phyloP scores from a whole-genome alignment of 306 rosid genomes.

The Sechiopsis laciniata region DNA sequence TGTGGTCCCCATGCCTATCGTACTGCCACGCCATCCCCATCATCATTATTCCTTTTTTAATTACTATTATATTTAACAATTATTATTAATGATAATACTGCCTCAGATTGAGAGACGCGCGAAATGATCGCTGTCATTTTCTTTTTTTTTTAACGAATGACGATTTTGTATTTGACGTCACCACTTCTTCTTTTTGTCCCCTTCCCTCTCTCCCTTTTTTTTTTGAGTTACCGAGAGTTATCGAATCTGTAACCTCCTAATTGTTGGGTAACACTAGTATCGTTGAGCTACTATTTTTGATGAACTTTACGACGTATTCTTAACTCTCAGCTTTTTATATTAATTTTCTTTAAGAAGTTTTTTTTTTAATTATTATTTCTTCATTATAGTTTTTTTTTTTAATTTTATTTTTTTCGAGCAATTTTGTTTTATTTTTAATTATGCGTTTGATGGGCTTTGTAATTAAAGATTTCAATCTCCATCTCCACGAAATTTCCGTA shows the following conservation, averaged over 20 bases:
- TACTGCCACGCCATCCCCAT: slow-evolving; percentile 20
- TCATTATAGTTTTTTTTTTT: no score
- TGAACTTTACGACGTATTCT: background rate
- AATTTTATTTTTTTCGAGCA: no score
- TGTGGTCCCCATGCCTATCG: slow-evolving; percentile 13
- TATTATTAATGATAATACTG: background rate
- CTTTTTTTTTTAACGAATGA: background rate
- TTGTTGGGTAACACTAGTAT: no score
- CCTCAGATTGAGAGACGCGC: slow-evolving; percentile 5
- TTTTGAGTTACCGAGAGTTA: no score
- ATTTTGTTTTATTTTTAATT: background rate
- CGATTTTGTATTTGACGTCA: slow-evolving; percentile 13
- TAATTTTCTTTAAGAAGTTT: no score
- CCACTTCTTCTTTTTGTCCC: slow-evolving; percentile 11
- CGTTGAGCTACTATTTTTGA: no score
- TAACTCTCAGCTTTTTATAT: background rate
- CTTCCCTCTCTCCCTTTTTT: background rate
- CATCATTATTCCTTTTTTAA: background rate
- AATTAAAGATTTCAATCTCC: no score
- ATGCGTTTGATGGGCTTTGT: background rate
- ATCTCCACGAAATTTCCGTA: no score
- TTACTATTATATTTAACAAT: no score
- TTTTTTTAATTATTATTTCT: no score
- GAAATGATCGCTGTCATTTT: slow-evolving; percentile 6
- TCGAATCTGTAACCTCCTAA: no score